phyloP scores from a whole-genome alignment of 768 basidiomycete genomes.

The Hygrophorus pudorinus region DNA sequence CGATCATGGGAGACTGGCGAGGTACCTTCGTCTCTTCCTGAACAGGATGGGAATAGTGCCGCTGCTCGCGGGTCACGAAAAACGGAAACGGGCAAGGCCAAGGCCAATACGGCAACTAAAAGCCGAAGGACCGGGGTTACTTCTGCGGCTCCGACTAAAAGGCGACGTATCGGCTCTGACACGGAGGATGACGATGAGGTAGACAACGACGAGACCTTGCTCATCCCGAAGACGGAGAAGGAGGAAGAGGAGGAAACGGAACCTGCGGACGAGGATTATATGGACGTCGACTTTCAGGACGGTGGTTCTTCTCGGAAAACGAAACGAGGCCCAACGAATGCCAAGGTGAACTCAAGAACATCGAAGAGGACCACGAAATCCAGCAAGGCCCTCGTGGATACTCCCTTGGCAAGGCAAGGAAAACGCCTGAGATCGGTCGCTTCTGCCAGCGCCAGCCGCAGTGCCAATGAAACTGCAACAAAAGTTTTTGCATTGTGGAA shows the following conservation, averaged over 20 bases:
- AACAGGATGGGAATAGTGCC: conserved; percentile 30
- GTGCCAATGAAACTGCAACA: conserved; percentile 24
- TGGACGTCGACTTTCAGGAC: conserved; percentile 19
- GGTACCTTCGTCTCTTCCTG: conserved; percentile 53
- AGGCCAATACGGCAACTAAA: conserved; percentile 2
- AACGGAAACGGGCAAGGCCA: conserved; percentile 3
- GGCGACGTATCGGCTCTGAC: conserved; percentile 6
- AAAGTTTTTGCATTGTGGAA: conserved; percentile 68
- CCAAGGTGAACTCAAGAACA: conserved; percentile 11
- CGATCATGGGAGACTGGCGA: conserved; percentile 27
- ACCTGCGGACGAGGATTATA: conserved; percentile 30
- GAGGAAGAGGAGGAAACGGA: conserved; percentile 33
- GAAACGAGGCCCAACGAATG: conserved; percentile 23
- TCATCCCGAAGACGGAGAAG: conserved; percentile 12
- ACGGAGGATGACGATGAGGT: conserved; percentile 14
- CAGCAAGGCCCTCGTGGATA: conserved; percentile 18
- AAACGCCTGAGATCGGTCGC: conserved; percentile 31
- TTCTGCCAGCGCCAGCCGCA: conserved; percentile 16
- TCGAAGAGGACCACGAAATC: conserved; percentile 17
- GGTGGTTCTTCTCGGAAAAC: conserved; percentile 31
- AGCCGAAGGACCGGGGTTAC: conserved; percentile 5
- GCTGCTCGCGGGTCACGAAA: background rate
- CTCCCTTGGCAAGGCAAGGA: conserved; percentile 22
- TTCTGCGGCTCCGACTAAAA: conserved; percentile 3
- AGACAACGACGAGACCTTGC: conserved; percentile 17